A percentile compares a stretch with the other conserved stretches of the same genome.
Conservation (phyloP, 1,284 basidiomycete genomes). For the Vanrija sp. region DNA sequence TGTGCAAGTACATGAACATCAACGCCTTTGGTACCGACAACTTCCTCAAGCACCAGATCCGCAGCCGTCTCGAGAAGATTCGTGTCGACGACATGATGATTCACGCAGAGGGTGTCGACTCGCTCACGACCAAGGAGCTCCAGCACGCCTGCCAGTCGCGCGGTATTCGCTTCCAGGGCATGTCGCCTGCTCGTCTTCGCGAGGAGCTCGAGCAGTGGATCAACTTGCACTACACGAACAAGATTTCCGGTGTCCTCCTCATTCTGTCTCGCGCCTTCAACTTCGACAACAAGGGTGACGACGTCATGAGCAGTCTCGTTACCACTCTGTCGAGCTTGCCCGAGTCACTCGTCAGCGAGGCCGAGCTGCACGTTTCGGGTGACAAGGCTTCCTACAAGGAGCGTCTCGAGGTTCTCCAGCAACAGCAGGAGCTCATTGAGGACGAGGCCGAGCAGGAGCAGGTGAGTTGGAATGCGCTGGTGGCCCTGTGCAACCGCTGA, state of each 20-base stretch:
- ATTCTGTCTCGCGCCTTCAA: slow-evolving; percentile 91
- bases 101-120: slow-evolving; percentile 80
- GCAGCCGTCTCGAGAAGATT: slow-evolving; percentile 75
- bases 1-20: slow-evolving; percentile 96
- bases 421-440: slow-evolving; percentile 98
- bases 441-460: slow-evolving; percentile 97
- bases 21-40: slow-evolving; percentile 99
- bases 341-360: slow-evolving; percentile 93
- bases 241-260: slow-evolving; percentile 89
- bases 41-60: slow-evolving; percentile 91
- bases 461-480: slow-evolving; percentile 19
- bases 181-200: slow-evolving; percentile 75
- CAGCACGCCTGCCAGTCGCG: slow-evolving; percentile 90
- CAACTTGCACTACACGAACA: slow-evolving; percentile 73
- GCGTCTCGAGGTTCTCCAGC: slow-evolving; percentile 93
- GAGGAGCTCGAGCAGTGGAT: slow-evolving; percentile 95
- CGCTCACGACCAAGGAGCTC: slow-evolving; percentile 83
- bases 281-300: slow-evolving; percentile 80
- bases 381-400: slow-evolving; percentile 95
- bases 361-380: slow-evolving; percentile 84
- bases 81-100: slow-evolving; percentile 89
- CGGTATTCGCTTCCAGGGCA: slow-evolving; percentile 82
- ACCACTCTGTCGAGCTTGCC: slow-evolving; percentile 88
- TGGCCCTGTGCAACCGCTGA: slow-evolving; percentile 1
- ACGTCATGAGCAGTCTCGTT: slow-evolving; percentile 78